A percentile compares a stretch with the other conserved stretches of the same genome.
Conservation (phyloP, 495 filamentous ascomycete species). For the Neurospora africana region DNA sequence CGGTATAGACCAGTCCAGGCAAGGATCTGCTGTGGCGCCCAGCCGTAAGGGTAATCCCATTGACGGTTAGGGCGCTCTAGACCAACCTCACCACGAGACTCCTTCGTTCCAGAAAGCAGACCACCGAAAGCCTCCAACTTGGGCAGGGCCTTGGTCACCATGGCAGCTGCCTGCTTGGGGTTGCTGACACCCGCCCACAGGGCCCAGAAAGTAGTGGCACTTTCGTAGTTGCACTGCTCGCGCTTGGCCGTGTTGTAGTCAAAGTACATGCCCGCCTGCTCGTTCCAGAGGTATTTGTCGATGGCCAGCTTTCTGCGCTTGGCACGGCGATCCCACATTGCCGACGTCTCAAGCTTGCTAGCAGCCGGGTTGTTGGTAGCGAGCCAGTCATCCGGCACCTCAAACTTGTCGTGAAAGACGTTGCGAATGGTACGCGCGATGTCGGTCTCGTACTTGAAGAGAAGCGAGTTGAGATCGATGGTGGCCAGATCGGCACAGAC, state of each 20-base stretch:
- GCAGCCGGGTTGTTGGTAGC: constrained; percentile 40
- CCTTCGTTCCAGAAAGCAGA: constrained; percentile 77
- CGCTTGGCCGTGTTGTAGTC: constrained; percentile 84
- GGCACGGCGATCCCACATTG: constrained; percentile 78
- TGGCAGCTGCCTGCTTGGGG: constrained; percentile 63
- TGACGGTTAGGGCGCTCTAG: constrained; percentile 84
- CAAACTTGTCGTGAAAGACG: constrained; percentile 67
- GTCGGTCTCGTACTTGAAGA: constrained; percentile 95
- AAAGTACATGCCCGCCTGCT: constrained; percentile 86
- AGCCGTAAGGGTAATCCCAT: constrained; percentile 97
- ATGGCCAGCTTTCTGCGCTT: constrained; percentile 68
- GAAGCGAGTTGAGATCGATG: constrained; percentile 81
- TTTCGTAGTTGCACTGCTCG: constrained; percentile 69
- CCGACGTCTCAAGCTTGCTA: constrained; percentile 59
- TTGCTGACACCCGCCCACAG: constrained; percentile 85
- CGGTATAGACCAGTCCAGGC: constrained; percentile 86
- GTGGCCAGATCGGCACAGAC: constrained; percentile 84
- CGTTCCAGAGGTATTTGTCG: constrained; percentile 85
- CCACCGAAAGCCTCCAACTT: constrained; percentile 81
- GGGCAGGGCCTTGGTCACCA: constrained; percentile 70
- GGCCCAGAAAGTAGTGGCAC: constrained; percentile 87
- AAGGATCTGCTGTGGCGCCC: constrained; percentile 97
- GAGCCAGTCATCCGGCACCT: constrained; percentile 68
- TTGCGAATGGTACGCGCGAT: constrained; percentile 74
- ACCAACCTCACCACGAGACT: constrained; percentile 68